Conservation (phyloP, 2,329 filamentous ascomycete genomes). For the Fusarium sp. region DNA sequence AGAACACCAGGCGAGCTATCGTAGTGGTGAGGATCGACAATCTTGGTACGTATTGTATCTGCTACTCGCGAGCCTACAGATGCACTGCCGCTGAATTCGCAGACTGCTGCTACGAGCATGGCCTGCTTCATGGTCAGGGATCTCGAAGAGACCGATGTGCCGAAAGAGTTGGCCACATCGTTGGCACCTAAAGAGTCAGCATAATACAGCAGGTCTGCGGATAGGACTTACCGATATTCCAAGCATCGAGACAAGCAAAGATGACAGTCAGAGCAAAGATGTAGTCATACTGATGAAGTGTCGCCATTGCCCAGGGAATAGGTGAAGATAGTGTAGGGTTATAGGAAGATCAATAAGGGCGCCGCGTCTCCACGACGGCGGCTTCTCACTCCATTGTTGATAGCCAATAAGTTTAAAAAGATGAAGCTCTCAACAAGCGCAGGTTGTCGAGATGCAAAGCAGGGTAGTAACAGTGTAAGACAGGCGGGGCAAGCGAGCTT, state of each 20-base stretch:
- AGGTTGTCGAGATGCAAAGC: not conserved
- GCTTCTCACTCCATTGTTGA: slow-evolving; percentile 40
- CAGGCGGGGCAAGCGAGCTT: slow-evolving; percentile 1
- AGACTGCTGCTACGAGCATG: slow-evolving; percentile 68
- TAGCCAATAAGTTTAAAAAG: not conserved
- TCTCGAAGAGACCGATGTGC: slow-evolving; percentile 77
- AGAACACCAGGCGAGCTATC: slow-evolving; percentile 67
- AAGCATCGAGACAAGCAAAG: slow-evolving; percentile 69
- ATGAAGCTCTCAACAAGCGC: slow-evolving; percentile 25
- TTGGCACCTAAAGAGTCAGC: slow-evolving; percentile 58
- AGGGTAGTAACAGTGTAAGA: not conserved
- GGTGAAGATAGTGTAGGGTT: not conserved
- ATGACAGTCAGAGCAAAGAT: slow-evolving; percentile 67
- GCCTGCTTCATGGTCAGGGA: slow-evolving; percentile 73
- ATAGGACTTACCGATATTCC: slow-evolving; percentile 64
- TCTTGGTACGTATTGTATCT: slow-evolving; percentile 69
- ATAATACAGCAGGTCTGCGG: rapidly evolving
- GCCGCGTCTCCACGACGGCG: slow-evolving; percentile 35
- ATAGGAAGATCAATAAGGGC: not conserved
- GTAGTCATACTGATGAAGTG: slow-evolving; percentile 64
- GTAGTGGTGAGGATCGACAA: slow-evolving; percentile 61
- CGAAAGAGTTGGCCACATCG: slow-evolving; percentile 83
- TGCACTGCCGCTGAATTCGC: slow-evolving; percentile 71
- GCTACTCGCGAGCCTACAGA: slow-evolving; percentile 71
- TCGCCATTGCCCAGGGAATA: slow-evolving; percentile 48